Evolutionary conservation across 2,329 filamentous ascomycete genomes (phyloP).

Genomic region (Pestalotiopsis sp.): DNA sequence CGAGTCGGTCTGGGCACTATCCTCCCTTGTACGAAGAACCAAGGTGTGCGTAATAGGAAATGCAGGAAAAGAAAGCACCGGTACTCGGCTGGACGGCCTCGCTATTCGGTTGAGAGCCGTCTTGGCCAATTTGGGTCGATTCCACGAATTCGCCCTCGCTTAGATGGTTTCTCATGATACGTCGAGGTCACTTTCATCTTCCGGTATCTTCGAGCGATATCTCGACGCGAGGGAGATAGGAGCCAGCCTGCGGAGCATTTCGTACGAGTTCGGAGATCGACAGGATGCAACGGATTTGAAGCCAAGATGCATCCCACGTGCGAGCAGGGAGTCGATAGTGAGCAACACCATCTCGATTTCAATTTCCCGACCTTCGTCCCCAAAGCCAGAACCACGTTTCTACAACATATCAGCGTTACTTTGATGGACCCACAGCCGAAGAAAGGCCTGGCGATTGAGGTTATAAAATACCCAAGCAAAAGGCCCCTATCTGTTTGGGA

Average conservation of each 20-base stretch:
- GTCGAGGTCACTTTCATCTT: background rate
- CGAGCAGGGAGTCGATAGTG: constrained; percentile 1
- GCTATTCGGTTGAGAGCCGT: background rate
- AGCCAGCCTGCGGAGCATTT: background rate
- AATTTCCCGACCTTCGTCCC: background rate
- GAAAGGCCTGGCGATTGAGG: background rate
- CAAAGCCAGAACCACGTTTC: background rate
- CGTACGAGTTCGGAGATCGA: constrained; percentile 5
- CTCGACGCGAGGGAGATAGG: background rate
- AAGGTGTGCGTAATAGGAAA: background rate
- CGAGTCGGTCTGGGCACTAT: background rate
- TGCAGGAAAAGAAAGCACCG: background rate
- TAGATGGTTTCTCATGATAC: background rate
- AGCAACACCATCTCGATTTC: background rate
- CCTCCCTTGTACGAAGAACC: background rate
- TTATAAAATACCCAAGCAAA: background rate
- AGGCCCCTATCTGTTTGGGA: background rate
- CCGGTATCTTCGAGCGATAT: background rate
- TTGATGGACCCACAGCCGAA: background rate
- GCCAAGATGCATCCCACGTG: background rate
- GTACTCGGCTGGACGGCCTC: background rate
- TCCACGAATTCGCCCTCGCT: background rate
- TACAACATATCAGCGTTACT: background rate
- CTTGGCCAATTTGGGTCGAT: background rate
- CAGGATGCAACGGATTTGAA: background rate